These are phyloP conservation scores for Neurospora sp. DNA, from an alignment of 2,329 filamentous ascomycete genomes.

Conservation along the genomic window DNA sequence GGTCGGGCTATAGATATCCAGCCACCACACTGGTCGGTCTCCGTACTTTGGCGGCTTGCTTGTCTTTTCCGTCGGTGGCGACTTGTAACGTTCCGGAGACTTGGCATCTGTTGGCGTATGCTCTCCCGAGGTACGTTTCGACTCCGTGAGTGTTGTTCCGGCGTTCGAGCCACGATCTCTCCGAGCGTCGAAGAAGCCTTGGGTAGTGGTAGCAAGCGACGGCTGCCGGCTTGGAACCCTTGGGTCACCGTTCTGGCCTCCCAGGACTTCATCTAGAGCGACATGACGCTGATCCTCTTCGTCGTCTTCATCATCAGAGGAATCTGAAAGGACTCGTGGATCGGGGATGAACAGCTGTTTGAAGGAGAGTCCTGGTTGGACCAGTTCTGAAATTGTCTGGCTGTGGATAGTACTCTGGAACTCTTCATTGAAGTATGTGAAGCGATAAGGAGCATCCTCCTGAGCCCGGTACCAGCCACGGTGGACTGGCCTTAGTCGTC, in stretches of 20 bases:
- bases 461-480: slow-evolving; percentile 77
- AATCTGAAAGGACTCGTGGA: slow-evolving; percentile 63
- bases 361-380: slow-evolving; percentile 77
- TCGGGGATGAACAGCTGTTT: slow-evolving; percentile 85
- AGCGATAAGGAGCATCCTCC: slow-evolving; percentile 85
- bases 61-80: slow-evolving; percentile 20
- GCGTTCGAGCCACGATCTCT: slow-evolving; percentile 12
- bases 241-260: slow-evolving; percentile 29
- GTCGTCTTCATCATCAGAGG: slow-evolving; percentile 56
- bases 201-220: slow-evolving; percentile 26
- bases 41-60: slow-evolving; percentile 45
- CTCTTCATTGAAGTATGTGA: slow-evolving; percentile 98
- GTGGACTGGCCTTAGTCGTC: slow-evolving; percentile 62
- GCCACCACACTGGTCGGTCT: slow-evolving; percentile 89
- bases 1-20: slow-evolving; percentile 83
- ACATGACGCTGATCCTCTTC: slow-evolving; percentile 34
- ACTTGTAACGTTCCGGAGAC: slow-evolving; percentile 32
- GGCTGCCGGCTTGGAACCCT: slow-evolving; percentile 35
- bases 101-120: slow-evolving; percentile 9
- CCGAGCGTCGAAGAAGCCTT: slow-evolving; percentile 10
- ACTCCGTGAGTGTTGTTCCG: slow-evolving; percentile 21
- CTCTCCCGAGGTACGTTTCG: slow-evolving; percentile 22
- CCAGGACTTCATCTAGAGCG: slow-evolving; percentile 14
- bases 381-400: slow-evolving; percentile 84
- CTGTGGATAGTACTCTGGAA: slow-evolving; percentile 94